phyloP scores from a whole-genome alignment of 495 filamentous ascomycete genomes.

The Pyrenula massariospora region DNA sequence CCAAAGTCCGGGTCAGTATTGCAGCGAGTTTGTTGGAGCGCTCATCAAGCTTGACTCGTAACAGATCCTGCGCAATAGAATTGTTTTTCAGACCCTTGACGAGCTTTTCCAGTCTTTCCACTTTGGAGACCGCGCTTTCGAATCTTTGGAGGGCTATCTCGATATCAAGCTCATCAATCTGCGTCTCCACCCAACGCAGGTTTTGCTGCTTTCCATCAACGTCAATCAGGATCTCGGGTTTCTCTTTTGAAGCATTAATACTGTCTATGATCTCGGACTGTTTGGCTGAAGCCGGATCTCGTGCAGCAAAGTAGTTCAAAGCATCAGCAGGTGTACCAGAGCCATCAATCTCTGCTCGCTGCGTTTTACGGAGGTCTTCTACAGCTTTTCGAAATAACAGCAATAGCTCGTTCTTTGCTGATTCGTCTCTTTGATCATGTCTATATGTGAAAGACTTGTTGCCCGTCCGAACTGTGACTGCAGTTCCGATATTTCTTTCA shows the following conservation, averaged over 20 bases:
- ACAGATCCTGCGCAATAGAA: conserved; percentile 72
- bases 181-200: conserved; percentile 84
- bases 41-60: conserved; percentile 80
- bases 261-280: conserved; percentile 59
- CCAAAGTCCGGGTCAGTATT: conserved; percentile 59
- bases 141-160: conserved; percentile 87
- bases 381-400: conserved; percentile 83
- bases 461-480: conserved; percentile 82
- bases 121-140: conserved; percentile 65
- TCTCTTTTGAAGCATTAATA: conserved; percentile 47
- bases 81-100: conserved; percentile 75
- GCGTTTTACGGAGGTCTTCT: conserved; percentile 74
- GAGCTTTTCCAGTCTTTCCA: conserved; percentile 73
- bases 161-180: conserved; percentile 94
- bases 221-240: conserved; percentile 69
- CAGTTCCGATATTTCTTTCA: conserved; percentile 64
- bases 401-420: conserved; percentile 69
- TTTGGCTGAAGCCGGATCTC: conserved; percentile 59
- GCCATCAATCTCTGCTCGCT: conserved; percentile 74
- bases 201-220: conserved; percentile 95
- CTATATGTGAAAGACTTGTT: conserved; percentile 88
- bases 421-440: conserved; percentile 58
- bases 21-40: conserved; percentile 68
- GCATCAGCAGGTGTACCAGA: conserved; percentile 66
- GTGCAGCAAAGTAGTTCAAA: conserved; percentile 63